Evolutionary conservation across 441 rosid species (phyloP), one percentile per base, ranked within the genome.

Genomic region (Lepidium campestre): DNA sequence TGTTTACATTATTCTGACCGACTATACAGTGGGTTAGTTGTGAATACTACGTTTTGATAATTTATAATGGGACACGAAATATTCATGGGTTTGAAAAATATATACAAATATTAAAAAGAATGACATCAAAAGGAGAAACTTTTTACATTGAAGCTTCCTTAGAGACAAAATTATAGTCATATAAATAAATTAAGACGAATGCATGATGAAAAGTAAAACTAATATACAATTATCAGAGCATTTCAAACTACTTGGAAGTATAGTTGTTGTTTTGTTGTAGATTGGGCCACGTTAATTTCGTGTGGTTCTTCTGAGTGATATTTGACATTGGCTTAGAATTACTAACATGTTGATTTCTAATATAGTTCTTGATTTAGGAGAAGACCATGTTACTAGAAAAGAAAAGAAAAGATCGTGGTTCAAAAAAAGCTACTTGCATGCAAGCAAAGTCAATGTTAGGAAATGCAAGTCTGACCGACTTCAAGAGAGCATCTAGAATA

Each of bases 381-480:
- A 41, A 46, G 42, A 35, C 11, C 10, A 62, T 27, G 11, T 32
- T 9, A n/a, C n/a, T n/a, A n/a, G n/a, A n/a, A n/a, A n/a, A 40
- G 34, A 2, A 32, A 27, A 25, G 27, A 57, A 57, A 47, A 41
- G 9, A 40, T 39, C 11, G 52, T 47, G 48, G 49, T 15, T 27
- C 64, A 19, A 5, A 29, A 7, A 56, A 29, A 29, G 66, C 10
- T 5, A 22, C 10, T 15, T 3, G 34, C 34, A 29, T 41, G 71
- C 67, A 57, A 50, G 49, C 20, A 59, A 66, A 73, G 76, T 73
- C 76, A 73, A 34, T 35, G 62, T 49, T 72, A 58, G 71, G 71
- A 72, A 65, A 42, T 48, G 60, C 27, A 42, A 41, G 46, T 58
- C 48, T 58, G 71, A 72, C 66, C 55, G 4, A 49, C 56, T 49